phyloP scores from a whole-genome alignment of 83 land plant genomes.

The Picea mariana region DNA sequence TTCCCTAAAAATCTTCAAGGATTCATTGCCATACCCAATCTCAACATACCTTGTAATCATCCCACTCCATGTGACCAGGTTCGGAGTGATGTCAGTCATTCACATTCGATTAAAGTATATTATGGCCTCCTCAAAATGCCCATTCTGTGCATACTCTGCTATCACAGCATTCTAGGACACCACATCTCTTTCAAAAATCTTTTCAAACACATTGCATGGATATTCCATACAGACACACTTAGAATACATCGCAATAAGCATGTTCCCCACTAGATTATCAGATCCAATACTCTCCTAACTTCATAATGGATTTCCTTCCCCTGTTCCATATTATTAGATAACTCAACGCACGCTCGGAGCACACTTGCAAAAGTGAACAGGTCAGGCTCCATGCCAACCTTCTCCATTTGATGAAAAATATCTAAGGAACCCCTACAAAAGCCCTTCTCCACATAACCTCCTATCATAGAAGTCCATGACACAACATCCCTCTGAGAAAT shows the following conservation, averaged over 20 bases:
- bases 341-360: conserved; percentile 39
- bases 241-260: neutral
- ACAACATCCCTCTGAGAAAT: conserved; percentile 12
- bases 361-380: conserved; percentile 40
- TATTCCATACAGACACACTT: neutral
- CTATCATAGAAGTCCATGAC: conserved; percentile 11
- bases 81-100: conserved; percentile 12
- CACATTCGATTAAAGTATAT: neutral
- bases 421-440: conserved; percentile 40
- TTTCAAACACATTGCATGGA: conserved; percentile 8
- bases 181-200: neutral
- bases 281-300: neutral
- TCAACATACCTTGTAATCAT: conserved; percentile 22
- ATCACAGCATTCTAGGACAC: conserved; percentile 15
- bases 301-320: conserved; percentile 8
- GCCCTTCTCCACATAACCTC: conserved; percentile 39
- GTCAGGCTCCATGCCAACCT: conserved; percentile 27
- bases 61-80: conserved; percentile 28
- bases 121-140: neutral
- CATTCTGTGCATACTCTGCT: neutral
- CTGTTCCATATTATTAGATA: neutral
- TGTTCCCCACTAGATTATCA: conserved; percentile 1
- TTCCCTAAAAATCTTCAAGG: conserved; percentile 16
- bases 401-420: conserved; percentile 43
- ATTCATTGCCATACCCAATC: neutral